Evolutionary conservation across 257 asterid species (phyloP), one percentile per base, ranked within the genome.

Genomic region (Leonotis leonurus): DNA sequence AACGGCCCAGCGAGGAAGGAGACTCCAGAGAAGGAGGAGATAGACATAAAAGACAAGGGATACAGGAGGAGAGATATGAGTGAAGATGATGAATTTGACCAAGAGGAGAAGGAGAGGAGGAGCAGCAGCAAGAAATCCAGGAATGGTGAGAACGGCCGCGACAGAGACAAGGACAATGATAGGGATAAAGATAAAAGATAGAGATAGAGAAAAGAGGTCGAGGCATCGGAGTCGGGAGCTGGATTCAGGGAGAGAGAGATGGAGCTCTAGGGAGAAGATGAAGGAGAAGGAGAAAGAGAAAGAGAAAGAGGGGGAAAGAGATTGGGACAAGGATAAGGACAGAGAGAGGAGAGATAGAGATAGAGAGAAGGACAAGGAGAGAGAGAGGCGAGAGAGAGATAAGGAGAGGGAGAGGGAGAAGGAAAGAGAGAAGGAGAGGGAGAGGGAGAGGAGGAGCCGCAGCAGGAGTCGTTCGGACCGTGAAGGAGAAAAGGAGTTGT

Each of bases 81-180:
- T 30, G 94, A 56, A n/a, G 94, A 79, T 6, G 84, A 70, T 49
- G 82, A 76, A 27, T 56, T 63, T 2, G 91, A 82, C 10, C 87
- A 80, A 21, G 93, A 80, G 10, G 96, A 78, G 2, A 84, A 66
- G 80, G 91, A 91, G 73, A 79, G 94, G 39, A 86, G 61, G 65
- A 83, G 77, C 73, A 80, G 84, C 78, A 79, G 86, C 75, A 90
- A 83, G 78, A 84, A 69, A 67, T 84, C 86, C 8, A 81, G 98
- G 50, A 78, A 77, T 53, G 94, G 79, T 35, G 87, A 77, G 26
- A 80, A 74, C 55, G 95, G 82, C n/a, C 76, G 85, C 6, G 83
- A 74, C 26, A 62, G 86, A 63, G 81, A 74, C 33, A 70, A 70
- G 70, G 81, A 67, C 12, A 70, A 70, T 65, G 79, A 73, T 40